Base-by-base conservation (phyloP, 2,329 filamentous ascomycete species). In the Aspergillus pseudonomiae region DNA sequence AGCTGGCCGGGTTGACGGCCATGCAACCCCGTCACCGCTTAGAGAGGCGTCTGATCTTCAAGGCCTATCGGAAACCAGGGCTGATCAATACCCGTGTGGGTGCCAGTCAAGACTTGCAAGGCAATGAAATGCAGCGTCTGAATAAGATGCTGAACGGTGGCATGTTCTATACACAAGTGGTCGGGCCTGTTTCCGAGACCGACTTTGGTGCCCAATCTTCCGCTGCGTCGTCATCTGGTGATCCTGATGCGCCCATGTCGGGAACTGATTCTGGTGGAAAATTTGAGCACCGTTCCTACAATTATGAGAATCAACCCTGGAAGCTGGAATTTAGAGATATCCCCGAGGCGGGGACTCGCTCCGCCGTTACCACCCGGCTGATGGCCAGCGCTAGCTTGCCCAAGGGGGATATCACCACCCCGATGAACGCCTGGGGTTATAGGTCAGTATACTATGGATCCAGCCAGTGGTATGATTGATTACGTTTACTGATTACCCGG, bases 1-100 rank as follows among this genome's bases (percentile, higher is more conserved):
- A 89, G 69, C 80, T 90, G 54, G 83, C 86, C 45, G 88, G 87
- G 59, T 76, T 88, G 61, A 84, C 86, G 57, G 85, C 84, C 69
- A 86, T 87, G 82, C 87, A 88, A 72, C 87, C 88, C 45, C 80
- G 81, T 69, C 78, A 80, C 62, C 75, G 82, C 58, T 72, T 83
- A 57, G 84, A 88, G 73, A 83, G 86, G 63, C 82, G 84, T 72
- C 76, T 88, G 67, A 74, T 89, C 70, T 89, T 87, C 81, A 85
- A 83, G 68, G 85, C 86, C 62, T 77, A 78, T 68, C 79, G 81
- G 70, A 80, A 84, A 73, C 79, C 75, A 61, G 80, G 79, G 6
- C 68, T 78, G 57, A 70, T 76, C 66, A 78, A 75, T 62, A 72
- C 76, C 55, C 76, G 75, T 24, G 72, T 74, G n/a, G 79, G 80